Base-by-base conservation (phyloP, 768 basidiomycete species). In the Calocera viscosa region DNA sequence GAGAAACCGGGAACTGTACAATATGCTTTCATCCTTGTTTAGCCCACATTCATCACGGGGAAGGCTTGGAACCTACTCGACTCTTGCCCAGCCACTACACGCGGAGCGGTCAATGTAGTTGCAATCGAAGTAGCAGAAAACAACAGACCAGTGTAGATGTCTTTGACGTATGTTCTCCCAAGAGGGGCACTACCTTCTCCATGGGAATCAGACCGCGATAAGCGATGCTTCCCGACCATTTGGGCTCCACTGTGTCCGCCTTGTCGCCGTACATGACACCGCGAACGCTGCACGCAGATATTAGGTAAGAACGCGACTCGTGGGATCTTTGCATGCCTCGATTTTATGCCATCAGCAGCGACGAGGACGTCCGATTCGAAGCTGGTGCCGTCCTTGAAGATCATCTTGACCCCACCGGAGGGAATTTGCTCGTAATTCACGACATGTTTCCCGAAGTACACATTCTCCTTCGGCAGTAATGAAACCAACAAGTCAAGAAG, bases 171-270 rank as follows among this genome's bases (percentile, higher is more conserved):
- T 30, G 53, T 16, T 28, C 53, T 26, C 53, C 53, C 14, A 60
- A 60, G 19, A 5, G 53, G 38, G 72, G 75, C 67, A 88, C 72
- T 64, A 75, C 76, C 41, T 84, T 84, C 2, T 75, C 74, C 2
- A 80, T 77, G 30, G 81, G 76, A 66, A 89, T 82, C n/a, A 87
- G 73, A 1, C 83, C 76, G 64, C 86, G 82, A 73, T 88, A 88
- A 0, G 82, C 82, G 68, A 79, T 76, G 0, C 76, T 79, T 1
- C 88, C 88, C 69, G 82, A 83, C 83, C 84, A 89, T 2, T 77
- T 72, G 1, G 85, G 83, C 11, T 83, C 79, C 40, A 81, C 53
- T 7, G 24, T 60, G 8, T 28, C 53, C 26, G 53, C 53, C 16
- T 60, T 32, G 14, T 60, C 26, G 26, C 53, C 53, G 19, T 60